Percentiles rank a stretch among this genome's conserved stretches.
phyloP scores from a whole-genome alignment of 139 green algal species.

The Micromonas commoda region DNA sequence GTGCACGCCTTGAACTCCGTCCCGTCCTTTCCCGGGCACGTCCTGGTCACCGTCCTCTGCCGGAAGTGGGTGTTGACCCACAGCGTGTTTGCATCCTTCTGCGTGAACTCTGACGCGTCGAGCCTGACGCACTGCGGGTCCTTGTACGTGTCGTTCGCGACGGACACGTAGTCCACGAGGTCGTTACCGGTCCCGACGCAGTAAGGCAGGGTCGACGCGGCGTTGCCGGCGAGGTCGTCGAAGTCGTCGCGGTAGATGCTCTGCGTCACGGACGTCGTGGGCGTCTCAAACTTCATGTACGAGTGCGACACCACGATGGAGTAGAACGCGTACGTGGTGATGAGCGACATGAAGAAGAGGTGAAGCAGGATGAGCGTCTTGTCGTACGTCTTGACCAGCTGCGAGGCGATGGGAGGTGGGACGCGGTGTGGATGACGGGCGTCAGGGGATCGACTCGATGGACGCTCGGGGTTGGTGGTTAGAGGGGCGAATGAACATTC shows the following conservation, averaged over 20 bases:
- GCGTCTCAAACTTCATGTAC: not conserved
- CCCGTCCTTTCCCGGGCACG: not conserved
- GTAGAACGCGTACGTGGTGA: not conserved
- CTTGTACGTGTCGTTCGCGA: not conserved
- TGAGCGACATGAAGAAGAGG: constrained; percentile 8
- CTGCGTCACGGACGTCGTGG: not conserved
- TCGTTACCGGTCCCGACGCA: not conserved
- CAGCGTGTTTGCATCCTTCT: not conserved
- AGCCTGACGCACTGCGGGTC: not conserved
- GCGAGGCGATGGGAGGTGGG: not conserved
- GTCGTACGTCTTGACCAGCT: constrained; percentile 18
- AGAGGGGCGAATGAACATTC: too few relatives aligned
- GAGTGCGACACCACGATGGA: constrained; percentile 12
- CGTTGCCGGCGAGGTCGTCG: not conserved
- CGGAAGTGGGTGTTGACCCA: not conserved
- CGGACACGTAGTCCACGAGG: not conserved
- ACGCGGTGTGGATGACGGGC: too few relatives aligned
- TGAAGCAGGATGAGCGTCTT: not conserved
- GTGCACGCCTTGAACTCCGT: not conserved
- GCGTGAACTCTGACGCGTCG: not conserved
- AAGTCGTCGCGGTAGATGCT: not conserved
- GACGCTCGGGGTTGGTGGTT: not conserved
- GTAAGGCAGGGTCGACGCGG: not conserved
- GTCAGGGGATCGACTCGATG: not conserved
- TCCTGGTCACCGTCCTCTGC: not conserved